phyloP scores from a whole-genome alignment of 345 rosid species.

The Camelina hispida region DNA sequence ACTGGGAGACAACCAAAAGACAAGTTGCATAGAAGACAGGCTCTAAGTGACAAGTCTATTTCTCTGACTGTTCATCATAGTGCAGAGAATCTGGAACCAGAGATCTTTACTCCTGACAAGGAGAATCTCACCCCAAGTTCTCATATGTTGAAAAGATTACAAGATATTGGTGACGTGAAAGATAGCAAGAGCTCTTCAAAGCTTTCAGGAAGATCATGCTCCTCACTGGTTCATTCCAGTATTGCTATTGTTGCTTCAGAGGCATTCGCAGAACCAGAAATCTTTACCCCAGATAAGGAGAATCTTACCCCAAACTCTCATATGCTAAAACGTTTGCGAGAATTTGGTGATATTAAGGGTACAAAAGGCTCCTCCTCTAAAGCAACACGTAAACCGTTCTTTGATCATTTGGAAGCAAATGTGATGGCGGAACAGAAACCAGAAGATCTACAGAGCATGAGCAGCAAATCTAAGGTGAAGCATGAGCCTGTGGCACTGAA shows the following conservation, averaged over 20 bases:
- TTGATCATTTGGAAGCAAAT: slow-evolving; percentile 48
- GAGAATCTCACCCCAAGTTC: slow-evolving; percentile 80
- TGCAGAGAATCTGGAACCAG: slow-evolving; percentile 59
- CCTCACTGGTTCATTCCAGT: slow-evolving; percentile 20
- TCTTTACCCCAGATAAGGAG: slow-evolving; percentile 79
- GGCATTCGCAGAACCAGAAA: slow-evolving; percentile 55
- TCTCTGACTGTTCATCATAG: slow-evolving; percentile 40
- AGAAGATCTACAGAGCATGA: slow-evolving; percentile 23
- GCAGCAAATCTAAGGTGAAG: slow-evolving; percentile 46
- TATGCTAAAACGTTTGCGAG: slow-evolving; percentile 54
- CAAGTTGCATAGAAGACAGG: slow-evolving; percentile 42
- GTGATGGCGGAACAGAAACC: slow-evolving; percentile 46
- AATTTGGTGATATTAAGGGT: slow-evolving; percentile 51
- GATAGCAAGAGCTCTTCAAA: slow-evolving; percentile 46
- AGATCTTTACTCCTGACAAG: slow-evolving; percentile 70
- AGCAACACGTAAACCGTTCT: slow-evolving; percentile 42
- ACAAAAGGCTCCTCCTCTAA: slow-evolving; percentile 44
- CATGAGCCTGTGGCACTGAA: slow-evolving; percentile 41
- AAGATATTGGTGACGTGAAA: slow-evolving; percentile 52
- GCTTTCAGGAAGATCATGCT: slow-evolving; percentile 24
- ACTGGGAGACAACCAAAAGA: slow-evolving; percentile 39
- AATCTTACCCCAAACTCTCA: slow-evolving; percentile 68
- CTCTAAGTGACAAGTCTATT: slow-evolving; percentile 40
- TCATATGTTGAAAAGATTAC: slow-evolving; percentile 53
- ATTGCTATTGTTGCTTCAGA: slow-evolving; percentile 12